phyloP scores from a whole-genome alignment of 768 basidiomycete species.

The Leccinum ochraceum region DNA sequence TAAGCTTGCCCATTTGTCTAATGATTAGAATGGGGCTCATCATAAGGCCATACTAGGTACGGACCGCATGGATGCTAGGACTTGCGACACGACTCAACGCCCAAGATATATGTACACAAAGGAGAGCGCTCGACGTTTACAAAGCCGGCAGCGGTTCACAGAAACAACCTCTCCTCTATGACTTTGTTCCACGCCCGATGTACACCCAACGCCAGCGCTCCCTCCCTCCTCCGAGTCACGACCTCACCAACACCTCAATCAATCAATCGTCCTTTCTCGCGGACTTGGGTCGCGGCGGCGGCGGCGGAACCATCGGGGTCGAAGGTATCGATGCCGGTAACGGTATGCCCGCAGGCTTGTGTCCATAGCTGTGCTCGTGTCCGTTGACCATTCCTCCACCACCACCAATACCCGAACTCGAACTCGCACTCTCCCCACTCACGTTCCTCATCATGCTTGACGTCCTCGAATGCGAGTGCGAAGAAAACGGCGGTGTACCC shows the following conservation, averaged over 20 bases:
- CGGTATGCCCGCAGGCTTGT: slow-evolving; percentile 10
- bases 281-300: slow-evolving; percentile 18
- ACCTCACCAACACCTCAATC: neutral
- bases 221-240: neutral
- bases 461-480: slow-evolving; percentile 7
- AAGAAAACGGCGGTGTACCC: slow-evolving; percentile 18
- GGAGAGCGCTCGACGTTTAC: neutral
- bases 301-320: slow-evolving; percentile 20
- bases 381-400: neutral
- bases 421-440: slow-evolving; percentile 13
- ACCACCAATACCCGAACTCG: neutral
- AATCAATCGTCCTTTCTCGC: slow-evolving; percentile 30
- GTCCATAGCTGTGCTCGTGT: neutral
- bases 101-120: neutral
- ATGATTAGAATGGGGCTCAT: no score
- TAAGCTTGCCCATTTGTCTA: no score
- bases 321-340: slow-evolving; percentile 23
- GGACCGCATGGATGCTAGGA: no score
- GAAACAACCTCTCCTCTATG: neutral
- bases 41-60: no score
- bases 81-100: no score
- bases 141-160: neutral
- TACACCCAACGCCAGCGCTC: neutral
- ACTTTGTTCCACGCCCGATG: neutral
- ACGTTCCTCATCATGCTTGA: slow-evolving; percentile 10